phyloP scores from a whole-genome alignment of 2,329 filamentous ascomycete species.

The Trichoderma sp. region DNA sequence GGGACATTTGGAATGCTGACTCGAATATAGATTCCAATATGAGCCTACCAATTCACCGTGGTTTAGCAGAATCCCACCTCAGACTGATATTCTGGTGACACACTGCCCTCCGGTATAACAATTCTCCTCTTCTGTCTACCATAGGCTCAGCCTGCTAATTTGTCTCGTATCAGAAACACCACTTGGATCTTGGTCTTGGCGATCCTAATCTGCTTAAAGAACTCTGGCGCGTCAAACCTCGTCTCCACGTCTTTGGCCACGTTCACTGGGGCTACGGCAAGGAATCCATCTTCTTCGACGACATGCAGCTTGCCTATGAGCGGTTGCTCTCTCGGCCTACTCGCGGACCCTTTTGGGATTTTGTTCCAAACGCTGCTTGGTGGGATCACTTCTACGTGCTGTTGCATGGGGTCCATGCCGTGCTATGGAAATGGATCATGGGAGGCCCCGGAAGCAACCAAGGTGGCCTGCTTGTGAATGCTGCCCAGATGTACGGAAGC shows the following conservation, averaged over 20 bases:
- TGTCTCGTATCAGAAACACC: slow-evolving; percentile 50
- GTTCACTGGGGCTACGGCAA: slow-evolving; percentile 73
- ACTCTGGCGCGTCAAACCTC: slow-evolving; percentile 70
- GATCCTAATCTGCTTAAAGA: slow-evolving; percentile 70
- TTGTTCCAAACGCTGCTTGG: slow-evolving; percentile 48
- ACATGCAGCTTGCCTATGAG: slow-evolving; percentile 70
- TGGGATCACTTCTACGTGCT: slow-evolving; percentile 45
- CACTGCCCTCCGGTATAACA: slow-evolving; percentile 67
- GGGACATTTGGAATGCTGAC: background rate
- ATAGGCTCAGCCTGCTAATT: background rate
- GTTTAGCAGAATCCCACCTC: slow-evolving; percentile 65
- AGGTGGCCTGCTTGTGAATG: slow-evolving; percentile 56
- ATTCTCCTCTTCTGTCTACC: slow-evolving; percentile 18
- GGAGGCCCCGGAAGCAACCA: slow-evolving; percentile 49
- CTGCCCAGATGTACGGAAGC: slow-evolving; percentile 54
- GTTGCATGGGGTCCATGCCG: slow-evolving; percentile 44
- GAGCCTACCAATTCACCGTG: slow-evolving; percentile 64
- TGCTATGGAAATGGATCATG: slow-evolving; percentile 59
- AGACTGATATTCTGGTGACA: slow-evolving; percentile 77
- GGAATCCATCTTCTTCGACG: slow-evolving; percentile 72
- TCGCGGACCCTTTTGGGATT: slow-evolving; percentile 44
- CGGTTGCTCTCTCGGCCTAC: slow-evolving; percentile 50
- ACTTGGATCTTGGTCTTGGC: slow-evolving; percentile 68
- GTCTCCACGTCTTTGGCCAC: slow-evolving; percentile 81
- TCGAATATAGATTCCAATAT: slow-evolving; percentile 65